Evolutionary conservation across 1,284 basidiomycete genomes (phyloP).

Genomic region (Somion occarium): DNA sequence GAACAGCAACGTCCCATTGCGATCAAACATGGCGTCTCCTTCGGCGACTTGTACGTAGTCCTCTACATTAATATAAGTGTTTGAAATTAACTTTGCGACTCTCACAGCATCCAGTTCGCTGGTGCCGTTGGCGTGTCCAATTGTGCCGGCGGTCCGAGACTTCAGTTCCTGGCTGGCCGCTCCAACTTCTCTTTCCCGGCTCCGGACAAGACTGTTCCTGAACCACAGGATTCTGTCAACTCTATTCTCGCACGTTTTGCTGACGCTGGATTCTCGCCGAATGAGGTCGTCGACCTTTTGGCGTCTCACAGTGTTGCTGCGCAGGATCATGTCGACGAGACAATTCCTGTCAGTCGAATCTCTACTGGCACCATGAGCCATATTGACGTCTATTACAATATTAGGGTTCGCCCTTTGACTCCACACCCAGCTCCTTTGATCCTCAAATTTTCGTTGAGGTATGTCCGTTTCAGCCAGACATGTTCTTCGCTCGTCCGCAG

Average conservation of each 20-base stretch:
- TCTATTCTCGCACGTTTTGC: slow-evolving; percentile 31
- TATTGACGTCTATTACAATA: slow-evolving; percentile 26
- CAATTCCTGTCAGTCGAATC: slow-evolving; percentile 19
- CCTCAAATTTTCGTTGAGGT: slow-evolving; percentile 37
- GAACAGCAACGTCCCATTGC: slow-evolving; percentile 29
- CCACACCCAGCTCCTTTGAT: slow-evolving; percentile 33
- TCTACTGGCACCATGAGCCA: too few relatives aligned
- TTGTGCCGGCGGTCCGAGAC: slow-evolving; percentile 30
- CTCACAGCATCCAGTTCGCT: slow-evolving; percentile 35
- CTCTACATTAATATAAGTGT: not conserved
- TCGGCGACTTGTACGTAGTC: slow-evolving; percentile 31
- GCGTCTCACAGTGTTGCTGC: slow-evolving; percentile 35
- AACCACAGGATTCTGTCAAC: slow-evolving; percentile 26
- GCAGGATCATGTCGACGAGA: slow-evolving; percentile 32
- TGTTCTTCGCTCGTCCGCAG: not conserved
- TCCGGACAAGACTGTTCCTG: slow-evolving; percentile 26
- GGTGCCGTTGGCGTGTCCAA: slow-evolving; percentile 35
- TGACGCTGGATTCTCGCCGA: slow-evolving; percentile 34
- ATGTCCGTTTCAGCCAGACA: slow-evolving; percentile 1
- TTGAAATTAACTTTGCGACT: slow-evolving; percentile 11
- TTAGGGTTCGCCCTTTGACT: slow-evolving; percentile 22
- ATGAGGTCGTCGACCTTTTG: slow-evolving; percentile 34
- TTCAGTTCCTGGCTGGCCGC: slow-evolving; percentile 32
- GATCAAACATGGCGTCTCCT: slow-evolving; percentile 29
- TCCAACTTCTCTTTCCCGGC: slow-evolving; percentile 24